phyloP scores from a whole-genome alignment of 108 stramenopile species.

The Fragilaria crotonensis region DNA sequence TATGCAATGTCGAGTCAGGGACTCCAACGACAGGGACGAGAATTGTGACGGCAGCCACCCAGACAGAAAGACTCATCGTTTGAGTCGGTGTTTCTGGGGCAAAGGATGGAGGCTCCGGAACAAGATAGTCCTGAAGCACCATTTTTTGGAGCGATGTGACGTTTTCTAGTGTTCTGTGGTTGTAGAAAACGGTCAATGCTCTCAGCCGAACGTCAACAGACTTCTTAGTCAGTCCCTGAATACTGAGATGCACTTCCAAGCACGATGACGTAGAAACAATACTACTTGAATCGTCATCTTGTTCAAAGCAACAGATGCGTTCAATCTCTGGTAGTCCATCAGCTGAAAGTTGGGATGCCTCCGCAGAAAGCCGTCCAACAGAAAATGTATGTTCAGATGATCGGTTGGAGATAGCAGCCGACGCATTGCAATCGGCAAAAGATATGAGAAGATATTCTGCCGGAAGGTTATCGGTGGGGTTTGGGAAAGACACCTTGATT shows the following conservation, averaged over 20 bases:
- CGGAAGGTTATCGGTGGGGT: background rate
- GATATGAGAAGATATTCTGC: constrained; percentile 53
- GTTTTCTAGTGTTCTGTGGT: background rate
- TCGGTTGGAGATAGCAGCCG: constrained; percentile 15
- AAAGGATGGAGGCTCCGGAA: background rate
- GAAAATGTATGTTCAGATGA: constrained; percentile 27
- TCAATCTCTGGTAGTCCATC: constrained; percentile 16
- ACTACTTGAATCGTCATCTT: background rate
- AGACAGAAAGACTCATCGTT: background rate
- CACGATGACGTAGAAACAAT: background rate
- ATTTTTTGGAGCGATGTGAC: background rate
- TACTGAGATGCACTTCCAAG: background rate
- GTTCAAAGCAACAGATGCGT: constrained; percentile 16
- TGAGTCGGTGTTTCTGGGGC: background rate
- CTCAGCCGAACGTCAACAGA: background rate
- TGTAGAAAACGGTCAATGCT: background rate
- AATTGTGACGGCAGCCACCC: background rate
- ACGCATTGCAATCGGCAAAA: constrained; percentile 40
- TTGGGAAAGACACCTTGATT: constrained; percentile 39
- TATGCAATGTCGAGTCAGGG: background rate
- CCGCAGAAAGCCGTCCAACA: constrained; percentile 59
- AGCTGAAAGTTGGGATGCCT: constrained; percentile 16
- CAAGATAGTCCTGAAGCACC: background rate
- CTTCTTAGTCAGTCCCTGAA: background rate
- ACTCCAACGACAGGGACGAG: background rate